Evolutionary conservation across 495 filamentous ascomycete genomes (phyloP).

Genomic region (Penicillium maclennaniae): DNA sequence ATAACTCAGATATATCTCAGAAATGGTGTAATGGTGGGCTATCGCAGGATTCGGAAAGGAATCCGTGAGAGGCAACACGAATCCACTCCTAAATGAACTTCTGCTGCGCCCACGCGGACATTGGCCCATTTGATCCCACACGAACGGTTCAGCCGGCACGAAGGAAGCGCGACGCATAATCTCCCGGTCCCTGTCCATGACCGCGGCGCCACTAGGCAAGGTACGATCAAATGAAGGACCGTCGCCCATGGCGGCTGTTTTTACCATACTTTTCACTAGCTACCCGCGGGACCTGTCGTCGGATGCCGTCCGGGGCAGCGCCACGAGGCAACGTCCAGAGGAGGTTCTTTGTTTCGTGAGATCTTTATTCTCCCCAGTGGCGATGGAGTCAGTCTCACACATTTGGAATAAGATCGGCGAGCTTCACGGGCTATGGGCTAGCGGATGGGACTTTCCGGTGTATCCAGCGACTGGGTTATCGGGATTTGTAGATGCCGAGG

Average conservation of each 20-base stretch:
- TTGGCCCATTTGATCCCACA: conserved; percentile 16
- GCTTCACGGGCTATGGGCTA: background rate
- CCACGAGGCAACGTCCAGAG: conserved; percentile 1
- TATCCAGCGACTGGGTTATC: conserved; percentile 9
- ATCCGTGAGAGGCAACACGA: conserved; percentile 9
- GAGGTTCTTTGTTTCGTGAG: conserved; percentile 12
- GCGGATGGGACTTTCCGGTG: conserved; percentile 7
- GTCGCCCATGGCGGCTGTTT: conserved; percentile 1
- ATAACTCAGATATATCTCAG: conserved; percentile 2
- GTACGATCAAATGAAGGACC: conserved; percentile 1
- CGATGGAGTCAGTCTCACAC: conserved; percentile 4
- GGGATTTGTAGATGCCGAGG: background rate
- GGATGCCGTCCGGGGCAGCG: conserved; percentile 9
- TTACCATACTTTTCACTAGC: conserved; percentile 2
- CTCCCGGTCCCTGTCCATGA: conserved; percentile 12
- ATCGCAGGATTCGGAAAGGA: conserved; percentile 8
- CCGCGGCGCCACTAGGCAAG: conserved; percentile 13
- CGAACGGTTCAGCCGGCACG: conserved; percentile 18
- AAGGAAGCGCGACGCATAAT: conserved; percentile 9
- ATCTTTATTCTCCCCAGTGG: conserved; percentile 3
- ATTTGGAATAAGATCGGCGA: conserved; percentile 2
- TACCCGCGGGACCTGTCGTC: background rate
- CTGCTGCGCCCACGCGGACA: background rate
- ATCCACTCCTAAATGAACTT: background rate
- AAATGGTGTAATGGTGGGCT: conserved; percentile 3